Conservation (phyloP, 306 rosid genomes). For the Sicyos baderoa region DNA sequence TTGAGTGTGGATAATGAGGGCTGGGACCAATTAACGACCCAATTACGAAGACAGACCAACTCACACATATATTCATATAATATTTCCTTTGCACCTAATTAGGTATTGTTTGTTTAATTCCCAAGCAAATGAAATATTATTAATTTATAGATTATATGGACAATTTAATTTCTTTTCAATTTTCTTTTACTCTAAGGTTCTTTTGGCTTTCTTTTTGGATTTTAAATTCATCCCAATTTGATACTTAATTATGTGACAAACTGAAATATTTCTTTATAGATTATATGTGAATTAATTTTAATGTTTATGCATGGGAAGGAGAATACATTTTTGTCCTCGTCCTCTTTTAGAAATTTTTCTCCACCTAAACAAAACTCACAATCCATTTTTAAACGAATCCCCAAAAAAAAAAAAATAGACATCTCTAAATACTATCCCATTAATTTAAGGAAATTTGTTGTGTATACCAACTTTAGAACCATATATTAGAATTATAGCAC, state of each 20-base stretch:
- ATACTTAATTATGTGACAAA: neutral
- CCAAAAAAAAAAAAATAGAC: too few relatives aligned
- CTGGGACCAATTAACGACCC: neutral
- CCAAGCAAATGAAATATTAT: slow-evolving; percentile 8
- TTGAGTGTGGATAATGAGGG: neutral
- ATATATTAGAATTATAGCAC: too few relatives aligned
- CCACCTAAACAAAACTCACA: too few relatives aligned
- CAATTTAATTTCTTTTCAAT: neutral
- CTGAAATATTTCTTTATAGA: too few relatives aligned
- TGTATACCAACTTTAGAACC: too few relatives aligned
- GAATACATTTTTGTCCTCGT: too few relatives aligned
- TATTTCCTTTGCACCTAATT: slow-evolving; percentile 11
- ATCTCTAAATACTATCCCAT: too few relatives aligned
- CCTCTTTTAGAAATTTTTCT: too few relatives aligned
- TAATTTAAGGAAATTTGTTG: too few relatives aligned
- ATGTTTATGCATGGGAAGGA: too few relatives aligned
- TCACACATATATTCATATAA: neutral
- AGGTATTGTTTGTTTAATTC: slow-evolving; percentile 8
- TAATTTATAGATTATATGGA: neutral
- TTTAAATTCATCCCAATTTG: neutral
- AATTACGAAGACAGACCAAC: neutral
- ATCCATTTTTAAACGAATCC: too few relatives aligned
- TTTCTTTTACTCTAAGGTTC: neutral
- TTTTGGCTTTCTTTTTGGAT: neutral
- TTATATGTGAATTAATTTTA: too few relatives aligned